Conservation (phyloP, 1,139 yeast species). For the Debaryomyces singareniensis region DNA sequence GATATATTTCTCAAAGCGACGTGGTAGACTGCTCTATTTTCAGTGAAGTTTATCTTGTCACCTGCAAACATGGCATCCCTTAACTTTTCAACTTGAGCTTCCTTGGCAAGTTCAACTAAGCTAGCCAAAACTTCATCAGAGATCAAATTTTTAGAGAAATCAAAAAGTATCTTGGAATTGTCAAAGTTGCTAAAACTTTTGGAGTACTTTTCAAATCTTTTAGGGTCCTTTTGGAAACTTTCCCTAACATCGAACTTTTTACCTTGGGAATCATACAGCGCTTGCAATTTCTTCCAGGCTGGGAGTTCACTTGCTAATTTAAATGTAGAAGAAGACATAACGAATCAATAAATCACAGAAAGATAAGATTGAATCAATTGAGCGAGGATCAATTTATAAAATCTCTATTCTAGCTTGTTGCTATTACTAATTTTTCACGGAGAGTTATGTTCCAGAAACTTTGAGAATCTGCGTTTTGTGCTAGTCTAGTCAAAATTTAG, state of each 20-base stretch:
- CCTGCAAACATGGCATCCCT: slow-evolving; percentile 92
- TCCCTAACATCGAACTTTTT: slow-evolving; percentile 66
- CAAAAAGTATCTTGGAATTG: slow-evolving; percentile 83
- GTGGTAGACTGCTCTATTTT: slow-evolving; percentile 94
- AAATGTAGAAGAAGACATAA: slow-evolving; percentile 25
- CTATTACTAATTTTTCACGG: too few relatives aligned
- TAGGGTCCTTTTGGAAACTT: slow-evolving; percentile 67
- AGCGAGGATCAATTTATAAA: too few relatives aligned
- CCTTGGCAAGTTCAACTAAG: slow-evolving; percentile 76
- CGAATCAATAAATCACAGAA: too few relatives aligned
- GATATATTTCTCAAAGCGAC: slow-evolving; percentile 93
- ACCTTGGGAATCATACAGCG: slow-evolving; percentile 59
- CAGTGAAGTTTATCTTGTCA: slow-evolving; percentile 90
- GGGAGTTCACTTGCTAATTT: slow-evolving; percentile 70
- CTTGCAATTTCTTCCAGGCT: slow-evolving; percentile 78
- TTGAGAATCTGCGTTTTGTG: too few relatives aligned
- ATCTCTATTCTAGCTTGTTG: too few relatives aligned
- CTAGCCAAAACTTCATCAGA: slow-evolving; percentile 71
- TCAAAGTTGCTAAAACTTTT: slow-evolving; percentile 77
- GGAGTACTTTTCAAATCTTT: slow-evolving; percentile 70
- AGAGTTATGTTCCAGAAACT: too few relatives aligned
- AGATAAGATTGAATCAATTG: too few relatives aligned
- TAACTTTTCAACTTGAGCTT: slow-evolving; percentile 79
- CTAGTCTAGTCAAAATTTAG: too few relatives aligned
- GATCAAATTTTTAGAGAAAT: slow-evolving; percentile 88